phyloP scores from a whole-genome alignment of 2,329 filamentous ascomycete species.

The Colletotrichum sp. region DNA sequence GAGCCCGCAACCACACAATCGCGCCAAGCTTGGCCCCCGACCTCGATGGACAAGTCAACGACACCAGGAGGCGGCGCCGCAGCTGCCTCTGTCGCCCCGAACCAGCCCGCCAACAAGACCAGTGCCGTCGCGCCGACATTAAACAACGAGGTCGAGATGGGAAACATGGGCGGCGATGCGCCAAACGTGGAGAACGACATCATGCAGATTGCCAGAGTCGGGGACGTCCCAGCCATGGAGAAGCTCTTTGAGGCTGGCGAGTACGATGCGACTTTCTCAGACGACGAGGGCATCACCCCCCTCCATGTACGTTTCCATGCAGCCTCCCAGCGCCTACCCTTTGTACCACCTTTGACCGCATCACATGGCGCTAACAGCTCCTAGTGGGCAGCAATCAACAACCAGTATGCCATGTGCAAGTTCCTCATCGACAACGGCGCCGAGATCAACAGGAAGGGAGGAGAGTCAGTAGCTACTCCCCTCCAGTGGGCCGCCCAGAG shows the following conservation, averaged over 20 bases:
- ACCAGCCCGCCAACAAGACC: conserved; percentile 61
- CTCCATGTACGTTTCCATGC: conserved; percentile 73
- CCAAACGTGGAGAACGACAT: conserved; percentile 72
- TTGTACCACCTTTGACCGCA: background rate
- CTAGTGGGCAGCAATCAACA: conserved; percentile 99
- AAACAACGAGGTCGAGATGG: conserved; percentile 63
- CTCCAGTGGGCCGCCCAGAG: conserved; percentile 97
- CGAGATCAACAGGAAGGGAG: conserved; percentile 93
- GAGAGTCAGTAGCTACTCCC: conserved; percentile 91
- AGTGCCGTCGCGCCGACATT: conserved; percentile 58
- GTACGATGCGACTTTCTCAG: conserved; percentile 80
- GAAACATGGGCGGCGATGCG: conserved; percentile 47
- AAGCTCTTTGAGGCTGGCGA: conserved; percentile 85
- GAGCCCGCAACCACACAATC: background rate
- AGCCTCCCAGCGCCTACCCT: background rate
- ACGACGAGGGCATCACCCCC: conserved; percentile 94
- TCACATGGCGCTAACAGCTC: conserved; percentile 22
- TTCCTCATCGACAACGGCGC: conserved; percentile 86
- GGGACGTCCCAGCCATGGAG: conserved; percentile 86
- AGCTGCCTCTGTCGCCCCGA: conserved; percentile 48
- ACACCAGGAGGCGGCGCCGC: conserved; percentile 38
- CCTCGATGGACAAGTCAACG: conserved; percentile 46
- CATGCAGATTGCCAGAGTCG: conserved; percentile 92
- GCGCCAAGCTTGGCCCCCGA: background rate
- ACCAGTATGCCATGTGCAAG: conserved; percentile 96